Evolutionary conservation across 495 filamentous ascomycete species (phyloP).

Genomic region (Penicillium turbatum): DNA sequence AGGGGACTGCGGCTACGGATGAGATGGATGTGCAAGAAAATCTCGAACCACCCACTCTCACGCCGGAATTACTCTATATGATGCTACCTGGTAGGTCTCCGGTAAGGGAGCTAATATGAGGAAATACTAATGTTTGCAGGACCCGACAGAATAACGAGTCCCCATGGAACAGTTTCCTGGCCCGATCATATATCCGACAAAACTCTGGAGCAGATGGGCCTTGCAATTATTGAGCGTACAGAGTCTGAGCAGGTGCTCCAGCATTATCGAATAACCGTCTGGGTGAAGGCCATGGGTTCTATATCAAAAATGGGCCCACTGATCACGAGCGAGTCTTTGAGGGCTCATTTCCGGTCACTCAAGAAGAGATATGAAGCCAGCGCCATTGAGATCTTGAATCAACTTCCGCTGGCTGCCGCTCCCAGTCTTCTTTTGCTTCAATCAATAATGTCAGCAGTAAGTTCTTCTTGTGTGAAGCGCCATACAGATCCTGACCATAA

Average conservation of each 20-base stretch:
- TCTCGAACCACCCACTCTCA: conserved; percentile 16
- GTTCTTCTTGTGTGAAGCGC: not conserved
- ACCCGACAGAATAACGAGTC: conserved; percentile 22
- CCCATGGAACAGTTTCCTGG: conserved; percentile 23
- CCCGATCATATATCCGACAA: conserved; percentile 30
- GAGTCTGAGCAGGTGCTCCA: conserved; percentile 22
- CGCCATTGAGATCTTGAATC: conserved; percentile 21
- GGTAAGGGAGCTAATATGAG: not conserved
- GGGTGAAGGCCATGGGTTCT: conserved; percentile 22
- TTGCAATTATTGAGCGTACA: conserved; percentile 23
- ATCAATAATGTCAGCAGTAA: conserved; percentile 26
- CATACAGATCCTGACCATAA: not conserved
- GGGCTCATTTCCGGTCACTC: conserved; percentile 18
- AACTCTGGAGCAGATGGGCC: conserved; percentile 25
- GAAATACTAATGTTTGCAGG: conserved; percentile 11
- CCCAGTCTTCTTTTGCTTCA: conserved; percentile 28
- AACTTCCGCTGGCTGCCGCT: conserved; percentile 18
- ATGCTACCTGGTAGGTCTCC: conserved; percentile 22
- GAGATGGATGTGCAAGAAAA: conserved; percentile 13
- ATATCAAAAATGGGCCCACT: conserved; percentile 24
- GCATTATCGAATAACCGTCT: conserved; percentile 23
- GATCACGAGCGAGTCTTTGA: conserved; percentile 16
- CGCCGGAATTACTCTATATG: conserved; percentile 29
- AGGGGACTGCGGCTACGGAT: conserved; percentile 11
- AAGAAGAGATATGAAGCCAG: conserved; percentile 24